These are phyloP conservation scores for Xylariaceae sp. DNA, from an alignment of 2,329 filamentous ascomycete genomes.

Conservation along the genomic window DNA sequence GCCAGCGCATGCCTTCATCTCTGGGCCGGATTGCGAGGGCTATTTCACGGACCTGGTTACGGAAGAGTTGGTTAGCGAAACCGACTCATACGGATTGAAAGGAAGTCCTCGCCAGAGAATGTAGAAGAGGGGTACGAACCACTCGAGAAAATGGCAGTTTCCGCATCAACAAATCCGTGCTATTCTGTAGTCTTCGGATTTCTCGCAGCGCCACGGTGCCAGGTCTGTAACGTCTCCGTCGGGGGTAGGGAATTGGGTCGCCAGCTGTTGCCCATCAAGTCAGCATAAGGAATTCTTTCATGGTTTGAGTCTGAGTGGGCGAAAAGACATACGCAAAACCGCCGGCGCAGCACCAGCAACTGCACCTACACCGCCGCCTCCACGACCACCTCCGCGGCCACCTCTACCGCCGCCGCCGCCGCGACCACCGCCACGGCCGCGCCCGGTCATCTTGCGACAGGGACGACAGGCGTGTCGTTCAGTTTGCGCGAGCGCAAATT, in stretches of 20 bases:
- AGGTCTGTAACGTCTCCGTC: slow-evolving; percentile 64
- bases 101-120: background rate
- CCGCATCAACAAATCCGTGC: slow-evolving; percentile 78
- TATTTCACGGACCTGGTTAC: slow-evolving; percentile 64
- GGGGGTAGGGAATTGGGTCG: slow-evolving; percentile 63
- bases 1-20: slow-evolving; percentile 79
- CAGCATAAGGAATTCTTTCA: no score
- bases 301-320: slow-evolving; percentile 1
- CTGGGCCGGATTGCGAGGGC: slow-evolving; percentile 59
- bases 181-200: slow-evolving; percentile 86
- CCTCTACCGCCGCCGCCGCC: slow-evolving; percentile 8
- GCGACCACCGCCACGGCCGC: slow-evolving; percentile 14
- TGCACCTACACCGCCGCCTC: slow-evolving; percentile 9
- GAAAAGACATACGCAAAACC: slow-evolving; percentile 33
- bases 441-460: no score
- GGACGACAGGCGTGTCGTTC: no score
- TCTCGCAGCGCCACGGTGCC: slow-evolving; percentile 87
- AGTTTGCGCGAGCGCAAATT: no score
- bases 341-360: slow-evolving; percentile 13
- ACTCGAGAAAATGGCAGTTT: slow-evolving; percentile 79
- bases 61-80: slow-evolving; percentile 3
- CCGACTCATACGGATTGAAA: background rate
- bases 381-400: slow-evolving; percentile 18
- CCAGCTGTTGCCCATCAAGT: slow-evolving; percentile 56
- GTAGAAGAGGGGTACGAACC: slow-evolving; percentile 39